Conservation (phyloP, 2,329 filamentous ascomycete genomes). For the Ceratocystis diversiconidia region DNA sequence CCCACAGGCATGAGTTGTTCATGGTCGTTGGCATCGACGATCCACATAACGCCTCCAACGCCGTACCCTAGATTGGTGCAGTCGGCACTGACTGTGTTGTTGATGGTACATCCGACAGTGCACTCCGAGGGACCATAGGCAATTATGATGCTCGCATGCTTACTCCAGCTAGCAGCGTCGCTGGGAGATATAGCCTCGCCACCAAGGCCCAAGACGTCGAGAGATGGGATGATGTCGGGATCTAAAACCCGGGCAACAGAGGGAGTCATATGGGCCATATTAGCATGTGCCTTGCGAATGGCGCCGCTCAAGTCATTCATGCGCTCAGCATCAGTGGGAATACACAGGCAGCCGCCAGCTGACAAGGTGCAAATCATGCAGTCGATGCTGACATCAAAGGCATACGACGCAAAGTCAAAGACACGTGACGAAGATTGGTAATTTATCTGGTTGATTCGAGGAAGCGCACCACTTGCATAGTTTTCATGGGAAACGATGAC, state of each 20-base stretch:
- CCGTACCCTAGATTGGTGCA: constrained; percentile 36
- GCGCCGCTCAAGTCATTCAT: constrained; percentile 37
- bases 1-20: constrained; percentile 35
- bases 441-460: constrained; percentile 30
- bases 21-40: constrained; percentile 35
- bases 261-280: constrained; percentile 38
- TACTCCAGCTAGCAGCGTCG: constrained; percentile 35
- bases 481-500: constrained; percentile 39
- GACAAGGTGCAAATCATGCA: constrained; percentile 41
- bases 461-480: constrained; percentile 33
- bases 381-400: constrained; percentile 41
- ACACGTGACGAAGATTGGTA: constrained; percentile 31
- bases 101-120: constrained; percentile 38
- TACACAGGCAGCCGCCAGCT: constrained; percentile 36
- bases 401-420: constrained; percentile 38
- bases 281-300: constrained; percentile 31
- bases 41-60: constrained; percentile 35
- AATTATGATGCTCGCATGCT: constrained; percentile 34
- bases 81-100: constrained; percentile 29
- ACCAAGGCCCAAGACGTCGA: constrained; percentile 35
- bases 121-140: constrained; percentile 42
- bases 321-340: constrained; percentile 39
- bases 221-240: constrained; percentile 31
- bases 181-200: constrained; percentile 40
- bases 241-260: constrained; percentile 36